Evolutionary conservation across 768 basidiomycete species (phyloP), one percentile per base, ranked within the genome.

Genomic region (Boletales sp.): DNA sequence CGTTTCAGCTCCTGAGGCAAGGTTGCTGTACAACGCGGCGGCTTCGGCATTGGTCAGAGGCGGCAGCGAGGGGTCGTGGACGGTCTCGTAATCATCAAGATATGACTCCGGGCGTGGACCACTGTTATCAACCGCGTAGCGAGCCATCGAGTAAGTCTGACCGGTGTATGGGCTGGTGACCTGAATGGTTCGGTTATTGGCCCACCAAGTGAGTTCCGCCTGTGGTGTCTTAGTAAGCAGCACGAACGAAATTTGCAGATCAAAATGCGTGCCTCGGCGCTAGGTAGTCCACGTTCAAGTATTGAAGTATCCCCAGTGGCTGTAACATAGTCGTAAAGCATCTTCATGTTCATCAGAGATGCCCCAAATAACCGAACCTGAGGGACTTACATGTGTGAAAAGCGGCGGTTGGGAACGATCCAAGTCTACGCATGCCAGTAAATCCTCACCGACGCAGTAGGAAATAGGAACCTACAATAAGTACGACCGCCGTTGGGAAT

Each of bases 401-500:
- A 95, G 62, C 5, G 94, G 94, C 13, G 93, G 93, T 61, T 95
- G 92, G n/a, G 91, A 94, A 50, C 94, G 82, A 60, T 94, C 79
- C 54, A 95, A 67, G 68, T 95, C 86, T 88, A 39, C 19, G 15
- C 18, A 47, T 32, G 21, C 59, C 21, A 49, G 36, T 13, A 18
- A 24, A 43, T 9, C 21, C 29, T 15, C 14, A 7, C 2, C 7
- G 9, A 4, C 0, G 13, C 2, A 3, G 12, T 3, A 47, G 0
- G 13, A 15, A 15, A 40, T 18, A 12, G 34, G 40, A 8, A n/a
- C 70, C 50, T 59, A 86, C 86, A 97, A 61, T 97, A 97, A 44
- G 89, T 91, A 11, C 93, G 78, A 4, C 92, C 94, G 8, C 94
- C 94, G 59, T 97, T 97, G 2, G 94, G 94, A 54, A 97, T 86